phyloP scores from a whole-genome alignment of 129 eudicot species.

The Logfia minima region DNA sequence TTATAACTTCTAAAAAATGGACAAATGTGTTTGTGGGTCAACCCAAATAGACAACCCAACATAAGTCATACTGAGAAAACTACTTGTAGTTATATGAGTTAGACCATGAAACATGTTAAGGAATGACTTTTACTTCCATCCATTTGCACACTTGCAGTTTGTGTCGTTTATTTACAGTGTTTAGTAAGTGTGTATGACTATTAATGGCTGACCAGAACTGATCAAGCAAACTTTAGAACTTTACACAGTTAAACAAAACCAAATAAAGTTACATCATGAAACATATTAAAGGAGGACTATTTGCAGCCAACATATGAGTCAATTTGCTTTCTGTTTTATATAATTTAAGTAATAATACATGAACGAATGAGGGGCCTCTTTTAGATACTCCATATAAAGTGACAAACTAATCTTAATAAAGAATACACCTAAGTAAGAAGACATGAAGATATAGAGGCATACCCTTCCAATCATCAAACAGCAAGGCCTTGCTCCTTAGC shows the following conservation, averaged over 20 bases:
- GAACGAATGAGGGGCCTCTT: neutral
- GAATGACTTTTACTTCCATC: neutral
- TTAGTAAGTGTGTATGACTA: neutral
- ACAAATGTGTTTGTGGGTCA: slow-evolving; percentile 10
- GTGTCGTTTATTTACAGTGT: neutral
- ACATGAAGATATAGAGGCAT: slow-evolving; percentile 21
- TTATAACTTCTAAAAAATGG: neutral
- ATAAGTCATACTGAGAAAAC: slow-evolving; percentile 13
- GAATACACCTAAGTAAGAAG: slow-evolving; percentile 17
- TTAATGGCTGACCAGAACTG: neutral
- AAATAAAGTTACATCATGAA: neutral
- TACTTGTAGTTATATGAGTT: neutral
- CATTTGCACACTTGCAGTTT: neutral
- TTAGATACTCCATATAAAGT: neutral
- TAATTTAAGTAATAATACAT: slow-evolving; percentile 2
- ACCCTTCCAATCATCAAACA: slow-evolving; percentile 40
- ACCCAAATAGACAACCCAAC: neutral
- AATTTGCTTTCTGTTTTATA: slow-evolving; percentile 16
- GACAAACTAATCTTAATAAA: slow-evolving; percentile 8
- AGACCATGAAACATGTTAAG: neutral
- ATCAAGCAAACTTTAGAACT: neutral
- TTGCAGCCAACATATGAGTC: neutral
- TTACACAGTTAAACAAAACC: neutral
- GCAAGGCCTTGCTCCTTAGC: slow-evolving; percentile 89
- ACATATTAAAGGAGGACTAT: neutral